Conservation (phyloP, 2,329 filamentous ascomycete genomes). For the Fusarium beomiforme region DNA sequence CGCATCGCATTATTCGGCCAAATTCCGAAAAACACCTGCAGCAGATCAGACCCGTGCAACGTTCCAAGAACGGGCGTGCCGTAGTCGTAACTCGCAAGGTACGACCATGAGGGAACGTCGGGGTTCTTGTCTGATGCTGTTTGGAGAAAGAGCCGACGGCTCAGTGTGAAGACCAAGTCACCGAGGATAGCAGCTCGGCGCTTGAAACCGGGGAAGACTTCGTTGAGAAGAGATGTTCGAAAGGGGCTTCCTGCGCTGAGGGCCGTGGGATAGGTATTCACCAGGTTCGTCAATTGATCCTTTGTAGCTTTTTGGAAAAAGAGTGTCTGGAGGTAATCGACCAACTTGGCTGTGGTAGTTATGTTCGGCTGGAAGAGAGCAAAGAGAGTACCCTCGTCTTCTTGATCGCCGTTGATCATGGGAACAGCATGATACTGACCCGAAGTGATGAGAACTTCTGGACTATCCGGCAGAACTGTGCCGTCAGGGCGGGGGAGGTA, state of each 20-base stretch:
- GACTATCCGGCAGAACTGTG: constrained; percentile 67
- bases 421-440: constrained; percentile 63
- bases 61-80: constrained; percentile 79
- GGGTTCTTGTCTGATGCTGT: constrained; percentile 58
- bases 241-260: constrained; percentile 74
- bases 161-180: constrained; percentile 79
- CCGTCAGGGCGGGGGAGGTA: constrained; percentile 82
- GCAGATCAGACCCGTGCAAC: constrained; percentile 76
- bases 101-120: constrained; percentile 76
- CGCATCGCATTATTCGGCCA: constrained; percentile 69
- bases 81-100: constrained; percentile 77
- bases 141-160: constrained; percentile 71
- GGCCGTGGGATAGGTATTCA: constrained; percentile 70
- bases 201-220: constrained; percentile 81
- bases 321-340: constrained; percentile 67
- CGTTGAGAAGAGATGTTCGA: constrained; percentile 73
- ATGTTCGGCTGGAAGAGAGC: constrained; percentile 75
- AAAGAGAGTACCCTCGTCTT: constrained; percentile 84
- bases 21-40: constrained; percentile 75
- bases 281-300: constrained; percentile 62
- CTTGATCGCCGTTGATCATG: constrained; percentile 74
- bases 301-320: constrained; percentile 69
- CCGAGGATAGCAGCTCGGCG: constrained; percentile 79
- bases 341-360: constrained; percentile 66
- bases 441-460: constrained; percentile 63